Evolutionary conservation across 1,284 basidiomycete species (phyloP).

Genomic region (Trichosporon asahii): DNA sequence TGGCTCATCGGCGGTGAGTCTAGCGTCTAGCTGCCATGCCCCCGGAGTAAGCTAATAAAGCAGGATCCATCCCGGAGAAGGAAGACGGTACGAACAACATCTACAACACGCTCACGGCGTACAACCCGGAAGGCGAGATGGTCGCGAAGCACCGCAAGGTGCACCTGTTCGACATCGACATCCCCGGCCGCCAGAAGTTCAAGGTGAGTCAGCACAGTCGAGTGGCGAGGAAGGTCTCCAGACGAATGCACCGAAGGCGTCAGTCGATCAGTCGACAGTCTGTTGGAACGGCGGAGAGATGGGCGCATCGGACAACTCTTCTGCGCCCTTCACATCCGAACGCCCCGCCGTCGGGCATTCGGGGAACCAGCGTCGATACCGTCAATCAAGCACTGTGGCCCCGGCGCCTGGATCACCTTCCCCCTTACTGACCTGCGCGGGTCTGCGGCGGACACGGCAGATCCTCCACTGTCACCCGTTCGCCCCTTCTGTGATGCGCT

Average conservation of each 20-base stretch:
- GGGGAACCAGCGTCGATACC: neutral
- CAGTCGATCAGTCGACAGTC: no score
- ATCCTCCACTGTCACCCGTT: neutral
- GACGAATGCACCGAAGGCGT: neutral
- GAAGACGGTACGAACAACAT: slow-evolving; percentile 63
- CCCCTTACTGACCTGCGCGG: neutral
- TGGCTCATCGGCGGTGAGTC: slow-evolving; percentile 86
- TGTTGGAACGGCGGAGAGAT: neutral
- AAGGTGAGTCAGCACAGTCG: slow-evolving; percentile 59
- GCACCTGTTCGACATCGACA: slow-evolving; percentile 97
- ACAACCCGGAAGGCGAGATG: slow-evolving; percentile 77
- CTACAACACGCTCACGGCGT: slow-evolving; percentile 92
- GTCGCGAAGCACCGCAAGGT: slow-evolving; percentile 89
- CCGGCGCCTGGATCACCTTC: neutral
- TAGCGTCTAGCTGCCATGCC: slow-evolving; percentile 25
- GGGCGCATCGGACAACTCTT: slow-evolving; percentile 2
- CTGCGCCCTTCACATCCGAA: neutral
- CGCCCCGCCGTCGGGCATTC: neutral
- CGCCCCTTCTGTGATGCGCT: neutral
- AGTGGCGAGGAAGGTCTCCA: slow-evolving; percentile 2
- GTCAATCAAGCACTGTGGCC: neutral
- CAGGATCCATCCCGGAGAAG: slow-evolving; percentile 85
- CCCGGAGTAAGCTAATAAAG: neutral
- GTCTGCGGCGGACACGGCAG: neutral
- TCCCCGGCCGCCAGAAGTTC: slow-evolving; percentile 93